Evolutionary conservation across 2,329 filamentous ascomycete genomes (phyloP).

Genomic region (Calonectria crousiana): DNA sequence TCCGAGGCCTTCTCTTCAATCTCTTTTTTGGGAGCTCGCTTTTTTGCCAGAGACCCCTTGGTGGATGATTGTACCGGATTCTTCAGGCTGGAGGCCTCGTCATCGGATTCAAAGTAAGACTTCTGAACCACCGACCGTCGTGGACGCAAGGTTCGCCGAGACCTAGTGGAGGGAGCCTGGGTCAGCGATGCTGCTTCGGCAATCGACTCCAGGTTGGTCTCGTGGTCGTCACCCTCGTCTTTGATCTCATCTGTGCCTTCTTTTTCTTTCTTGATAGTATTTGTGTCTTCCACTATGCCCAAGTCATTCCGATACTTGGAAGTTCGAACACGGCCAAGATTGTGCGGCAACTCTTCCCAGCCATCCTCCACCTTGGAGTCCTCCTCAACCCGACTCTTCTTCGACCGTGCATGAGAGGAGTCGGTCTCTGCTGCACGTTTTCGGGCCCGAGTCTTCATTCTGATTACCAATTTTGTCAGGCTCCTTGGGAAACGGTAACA

Average conservation of each 20-base stretch:
- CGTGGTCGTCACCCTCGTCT: not conserved
- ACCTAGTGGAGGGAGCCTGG: not conserved
- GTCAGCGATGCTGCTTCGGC: not conserved
- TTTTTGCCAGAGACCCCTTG: slow-evolving; percentile 9
- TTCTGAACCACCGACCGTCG: not conserved
- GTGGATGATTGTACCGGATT: not conserved
- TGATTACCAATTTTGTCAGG: not conserved
- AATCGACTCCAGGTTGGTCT: not conserved
- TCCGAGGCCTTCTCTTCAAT: slow-evolving; percentile 23
- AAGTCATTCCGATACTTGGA: not conserved
- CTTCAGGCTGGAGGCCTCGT: slow-evolving; percentile 21
- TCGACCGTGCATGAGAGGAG: not conserved
- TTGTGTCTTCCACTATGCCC: not conserved
- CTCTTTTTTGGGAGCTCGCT: slow-evolving; percentile 29
- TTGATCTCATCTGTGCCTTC: not conserved
- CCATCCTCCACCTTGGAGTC: not conserved
- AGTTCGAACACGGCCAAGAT: slow-evolving; percentile 11
- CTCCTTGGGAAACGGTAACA: not conserved
- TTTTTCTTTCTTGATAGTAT: not conserved
- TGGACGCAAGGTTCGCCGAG: slow-evolving; percentile 19
- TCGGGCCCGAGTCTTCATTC: slow-evolving; percentile 17
- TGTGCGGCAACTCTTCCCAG: slow-evolving; percentile 17
- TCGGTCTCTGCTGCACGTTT: not conserved
- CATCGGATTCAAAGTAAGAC: slow-evolving; percentile 39
- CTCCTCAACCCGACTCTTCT: not conserved